Base-by-base conservation (phyloP, 257 asterid genomes). In the Marsdenia floribunda region DNA sequence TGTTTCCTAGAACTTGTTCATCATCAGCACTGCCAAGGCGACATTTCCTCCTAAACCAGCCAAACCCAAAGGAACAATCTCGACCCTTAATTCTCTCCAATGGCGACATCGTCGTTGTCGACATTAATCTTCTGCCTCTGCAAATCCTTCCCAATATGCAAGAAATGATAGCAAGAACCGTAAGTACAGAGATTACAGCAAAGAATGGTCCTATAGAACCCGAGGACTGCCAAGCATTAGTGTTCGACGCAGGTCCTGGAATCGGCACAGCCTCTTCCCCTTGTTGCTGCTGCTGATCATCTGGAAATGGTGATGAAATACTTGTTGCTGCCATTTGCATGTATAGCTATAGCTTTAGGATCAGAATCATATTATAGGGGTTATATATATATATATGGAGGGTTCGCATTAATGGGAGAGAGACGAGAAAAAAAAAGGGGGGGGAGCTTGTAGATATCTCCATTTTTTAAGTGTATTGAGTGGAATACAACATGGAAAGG, bases 121-220 rank as follows among this genome's bases (percentile, higher is more conserved):
- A 29, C 33, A 29, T 68, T 76, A 44, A 44, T 18, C 65, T 74
- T 73, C 81, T 70, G 21, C 80, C 75, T 18, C 42, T 80, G 37
- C 79, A 78, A 65, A 80, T 61, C 73, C 80, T 80, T 42, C 81
- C 81, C 4, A 80, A 22, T 6, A 78, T 22, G 71, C 87, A 83
- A 12, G 85, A 83, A 26, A 83, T 35, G 24, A 80, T 38, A 6
- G 85, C 77, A 49, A 83, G 83, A 44, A 83, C 57, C 0, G 78
- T 64, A 21, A 83, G 67, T 2, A 80, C 76, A n/a, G 85, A 83
- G 22, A 83, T 80, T 18, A 80, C 87, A 9, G 83, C 87, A 37
- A 83, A 73, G 64, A 83, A 80, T 13, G 87, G 85, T 1, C 85
- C 81, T 22, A 83, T 80, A 4, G 87, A 73, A n/a, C 85, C 83